Base-by-base conservation (phyloP, 2,329 filamentous ascomycete genomes). In the Aspergillus puulaauensis region DNA sequence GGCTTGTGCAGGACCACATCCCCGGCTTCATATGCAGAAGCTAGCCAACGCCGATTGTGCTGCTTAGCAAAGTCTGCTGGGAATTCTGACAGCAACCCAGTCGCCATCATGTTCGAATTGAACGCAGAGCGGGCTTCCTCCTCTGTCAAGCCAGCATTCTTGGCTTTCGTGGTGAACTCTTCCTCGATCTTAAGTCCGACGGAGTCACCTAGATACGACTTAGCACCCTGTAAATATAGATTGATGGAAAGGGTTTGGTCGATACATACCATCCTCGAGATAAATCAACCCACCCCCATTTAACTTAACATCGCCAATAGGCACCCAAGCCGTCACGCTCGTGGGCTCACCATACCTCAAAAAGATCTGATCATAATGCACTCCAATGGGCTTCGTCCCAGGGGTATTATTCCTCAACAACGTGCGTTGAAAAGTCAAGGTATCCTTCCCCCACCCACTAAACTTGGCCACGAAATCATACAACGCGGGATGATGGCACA, bases 311-410 rank as follows among this genome's bases (percentile, higher is more conserved):
- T 84, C 80, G 0, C 82, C 82, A 61, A 85, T 82, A 0, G 83
- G 80, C 0, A 85, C 79, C 83, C 83, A 86, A 0, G 81, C 83
- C 3, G 83, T 86, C 0, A 85, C 70, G 31, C 76, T 79, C 0
- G 81, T 83, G 1, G 80, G 78, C 50, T 84, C 82, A 1, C 83
- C 83, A 64, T 84, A 67, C 1, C 82, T 68, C 48, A 86, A 67
- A 63, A 85, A 86, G 21, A 81, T 84, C 69, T 86, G 82, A 63
- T 86, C 83, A 62, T 86, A 86, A 59, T 86, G 83, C 3, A 86
- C 83, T 0, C 83, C 83, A 59, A 85, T 85, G 0, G 83, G 82
- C 61, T 82, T 82, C 49, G 81, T 83, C 0, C 78, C 77, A 0
- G 83, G 83, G 0, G 80, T 81, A 61, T 85, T 85, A 61, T 85